A percentile compares a stretch with the other conserved stretches of the same genome.
Evolutionary conservation across 345 rosid species (phyloP).

Genomic region (Aquilaria yunnanensis): DNA sequence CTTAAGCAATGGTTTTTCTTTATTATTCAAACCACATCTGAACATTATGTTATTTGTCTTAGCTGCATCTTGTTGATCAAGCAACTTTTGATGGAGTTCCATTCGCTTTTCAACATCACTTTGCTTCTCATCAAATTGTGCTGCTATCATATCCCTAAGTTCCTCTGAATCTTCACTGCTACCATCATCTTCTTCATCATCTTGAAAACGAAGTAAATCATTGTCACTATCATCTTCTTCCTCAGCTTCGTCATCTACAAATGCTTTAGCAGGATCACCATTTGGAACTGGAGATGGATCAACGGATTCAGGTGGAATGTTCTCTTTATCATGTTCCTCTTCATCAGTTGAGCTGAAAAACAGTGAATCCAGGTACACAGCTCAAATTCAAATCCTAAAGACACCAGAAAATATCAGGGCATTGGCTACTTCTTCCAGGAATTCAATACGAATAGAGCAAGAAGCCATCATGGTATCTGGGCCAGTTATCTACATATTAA

Average conservation of each 20-base stretch:
- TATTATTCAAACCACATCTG: constrained; percentile 50
- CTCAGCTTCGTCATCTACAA: constrained; percentile 88
- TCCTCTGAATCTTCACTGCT: constrained; percentile 57
- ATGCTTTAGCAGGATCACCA: constrained; percentile 77
- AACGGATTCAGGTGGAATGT: constrained; percentile 21
- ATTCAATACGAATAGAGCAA: not conserved
- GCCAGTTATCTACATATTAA: too few species aligned
- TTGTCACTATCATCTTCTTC: constrained; percentile 96
- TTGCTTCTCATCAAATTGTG: constrained; percentile 61
- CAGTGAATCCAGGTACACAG: not conserved
- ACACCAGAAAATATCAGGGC: not conserved
- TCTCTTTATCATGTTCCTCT: constrained; percentile 58
- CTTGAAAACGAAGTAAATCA: constrained; percentile 55
- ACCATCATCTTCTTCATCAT: constrained; percentile 78
- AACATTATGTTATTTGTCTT: constrained; percentile 78
- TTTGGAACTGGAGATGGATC: constrained; percentile 32
- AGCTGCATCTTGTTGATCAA: constrained; percentile 79
- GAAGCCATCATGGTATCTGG: too few species aligned
- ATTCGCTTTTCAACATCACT: constrained; percentile 69
- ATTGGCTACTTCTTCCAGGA: not conserved
- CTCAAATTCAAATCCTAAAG: constrained; percentile 10
- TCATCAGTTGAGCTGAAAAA: constrained; percentile 50
- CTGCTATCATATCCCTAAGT: constrained; percentile 69
- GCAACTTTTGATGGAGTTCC: constrained; percentile 92
- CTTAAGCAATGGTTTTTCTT: constrained; percentile 30